Percentiles rank a stretch among this genome's conserved stretches.
Evolutionary conservation across 768 basidiomycete genomes (phyloP).

Genomic region (Coprinopsis sp.): DNA sequence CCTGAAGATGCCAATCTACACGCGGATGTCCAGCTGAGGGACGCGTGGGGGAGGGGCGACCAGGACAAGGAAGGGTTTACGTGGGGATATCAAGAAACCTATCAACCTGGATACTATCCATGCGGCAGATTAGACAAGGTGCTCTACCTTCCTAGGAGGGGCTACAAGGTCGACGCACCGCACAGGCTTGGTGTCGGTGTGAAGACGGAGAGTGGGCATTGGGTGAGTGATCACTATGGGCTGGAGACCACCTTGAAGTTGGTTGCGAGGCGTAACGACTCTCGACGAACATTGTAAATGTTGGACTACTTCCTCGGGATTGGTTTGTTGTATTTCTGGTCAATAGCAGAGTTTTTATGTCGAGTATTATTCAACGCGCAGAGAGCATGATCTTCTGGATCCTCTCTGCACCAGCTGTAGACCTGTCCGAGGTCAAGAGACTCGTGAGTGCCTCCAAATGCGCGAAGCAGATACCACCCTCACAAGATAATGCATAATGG

Average conservation of each 20-base stretch:
- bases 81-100: conserved; percentile 70
- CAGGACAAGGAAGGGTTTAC: conserved; percentile 48
- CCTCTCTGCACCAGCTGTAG: too few species aligned
- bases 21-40: conserved; percentile 43
- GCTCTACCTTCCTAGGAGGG: conserved; percentile 46
- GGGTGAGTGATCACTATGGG: conserved; percentile 70
- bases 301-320: too few species aligned
- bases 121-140: conserved; percentile 62
- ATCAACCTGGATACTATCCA: conserved; percentile 34
- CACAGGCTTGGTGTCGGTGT: conserved; percentile 53
- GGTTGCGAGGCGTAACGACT: conserved; percentile 16
- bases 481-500: too few species aligned
- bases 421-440: too few species aligned
- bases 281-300: too few species aligned
- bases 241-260: conserved; percentile 38
- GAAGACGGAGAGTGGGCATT: conserved; percentile 34
- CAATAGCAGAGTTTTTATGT: too few species aligned
- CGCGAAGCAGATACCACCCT: too few species aligned
- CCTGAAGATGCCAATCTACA: conserved; percentile 40
- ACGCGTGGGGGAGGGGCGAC: conserved; percentile 52
- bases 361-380: too few species aligned
- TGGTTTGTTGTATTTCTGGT: too few species aligned
- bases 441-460: too few species aligned
- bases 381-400: too few species aligned
- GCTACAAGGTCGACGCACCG: conserved; percentile 50